phyloP scores from a whole-genome alignment of 495 filamentous ascomycete genomes.

The Recurvomyces mirabilis region DNA sequence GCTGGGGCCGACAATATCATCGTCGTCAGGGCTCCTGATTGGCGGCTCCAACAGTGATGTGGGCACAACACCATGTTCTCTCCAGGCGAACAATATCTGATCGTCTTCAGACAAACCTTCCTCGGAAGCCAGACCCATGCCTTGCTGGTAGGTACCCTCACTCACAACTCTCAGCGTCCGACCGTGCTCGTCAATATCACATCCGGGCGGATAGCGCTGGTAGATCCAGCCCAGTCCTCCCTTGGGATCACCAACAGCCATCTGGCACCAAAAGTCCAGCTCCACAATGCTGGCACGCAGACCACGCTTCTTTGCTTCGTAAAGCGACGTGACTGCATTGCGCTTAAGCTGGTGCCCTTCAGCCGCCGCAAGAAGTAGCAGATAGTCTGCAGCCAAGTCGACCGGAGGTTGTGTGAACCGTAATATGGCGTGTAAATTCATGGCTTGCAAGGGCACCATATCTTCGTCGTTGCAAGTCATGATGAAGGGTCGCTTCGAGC shows the following conservation, averaged over 20 bases:
- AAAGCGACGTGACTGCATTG: constrained; percentile 56
- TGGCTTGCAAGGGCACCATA: constrained; percentile 54
- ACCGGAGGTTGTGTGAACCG: constrained; percentile 60
- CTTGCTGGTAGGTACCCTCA: constrained; percentile 60
- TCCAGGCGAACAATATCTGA: background rate
- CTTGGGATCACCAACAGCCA: constrained; percentile 80
- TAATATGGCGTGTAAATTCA: constrained; percentile 74
- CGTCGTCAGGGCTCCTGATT: background rate
- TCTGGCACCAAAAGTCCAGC: constrained; percentile 92
- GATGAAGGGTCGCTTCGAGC: constrained; percentile 83
- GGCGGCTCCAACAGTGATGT: constrained; percentile 5
- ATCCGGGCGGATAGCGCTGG: constrained; percentile 57
- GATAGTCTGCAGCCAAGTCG: constrained; percentile 63
- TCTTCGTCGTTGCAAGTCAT: constrained; percentile 90
- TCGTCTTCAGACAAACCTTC: constrained; percentile 20
- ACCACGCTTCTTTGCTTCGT: constrained; percentile 53
- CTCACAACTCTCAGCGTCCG: constrained; percentile 69
- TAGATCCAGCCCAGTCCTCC: constrained; percentile 86
- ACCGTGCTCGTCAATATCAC: constrained; percentile 54
- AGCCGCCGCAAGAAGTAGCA: constrained; percentile 72
- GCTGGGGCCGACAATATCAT: too few species aligned
- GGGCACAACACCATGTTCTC: constrained; percentile 2
- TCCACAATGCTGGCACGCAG: constrained; percentile 76
- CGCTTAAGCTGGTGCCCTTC: constrained; percentile 78
- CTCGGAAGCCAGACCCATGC: constrained; percentile 68